Percentiles rank a stretch among this genome's conserved stretches.
These are phyloP conservation scores for Bacidia gigantensis DNA, from an alignment of 495 filamentous ascomycete genomes.

Conservation along the genomic window DNA sequence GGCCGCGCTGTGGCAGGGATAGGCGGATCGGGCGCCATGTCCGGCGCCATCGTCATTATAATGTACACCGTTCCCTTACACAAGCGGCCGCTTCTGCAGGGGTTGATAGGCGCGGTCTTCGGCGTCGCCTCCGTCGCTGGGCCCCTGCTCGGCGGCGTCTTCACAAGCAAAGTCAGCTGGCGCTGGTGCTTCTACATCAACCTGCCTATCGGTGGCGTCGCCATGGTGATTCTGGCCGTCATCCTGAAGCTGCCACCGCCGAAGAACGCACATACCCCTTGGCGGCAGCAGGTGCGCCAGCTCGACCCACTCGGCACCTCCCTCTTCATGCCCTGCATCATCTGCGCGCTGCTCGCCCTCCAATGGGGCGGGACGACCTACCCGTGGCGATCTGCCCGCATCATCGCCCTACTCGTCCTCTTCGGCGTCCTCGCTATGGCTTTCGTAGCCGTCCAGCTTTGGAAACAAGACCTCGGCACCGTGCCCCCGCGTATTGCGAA, in stretches of 20 bases:
- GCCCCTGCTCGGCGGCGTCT: conserved; percentile 26
- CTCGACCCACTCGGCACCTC: conserved; percentile 34
- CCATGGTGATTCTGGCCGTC: conserved; percentile 33
- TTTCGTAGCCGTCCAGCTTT: conserved; percentile 35
- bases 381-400: conserved; percentile 35
- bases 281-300: conserved; percentile 32
- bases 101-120: conserved; percentile 33
- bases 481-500: conserved; percentile 44
- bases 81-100: conserved; percentile 36
- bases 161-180: conserved; percentile 26
- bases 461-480: conserved; percentile 32
- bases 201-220: conserved; percentile 43
- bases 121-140: conserved; percentile 41
- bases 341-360: conserved; percentile 43
- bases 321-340: conserved; percentile 36
- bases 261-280: conserved; percentile 21
- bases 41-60: conserved; percentile 40
- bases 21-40: conserved; percentile 38
- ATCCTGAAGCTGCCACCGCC: conserved; percentile 31
- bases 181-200: conserved; percentile 57
- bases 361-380: conserved; percentile 49
- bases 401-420: conserved; percentile 40
- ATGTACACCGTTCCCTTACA: conserved; percentile 40
- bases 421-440: conserved; percentile 29
- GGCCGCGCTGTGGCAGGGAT: conserved; percentile 40